phyloP scores from a whole-genome alignment of 1,284 basidiomycete species.

The Austroboletus novae-zelandiae region DNA sequence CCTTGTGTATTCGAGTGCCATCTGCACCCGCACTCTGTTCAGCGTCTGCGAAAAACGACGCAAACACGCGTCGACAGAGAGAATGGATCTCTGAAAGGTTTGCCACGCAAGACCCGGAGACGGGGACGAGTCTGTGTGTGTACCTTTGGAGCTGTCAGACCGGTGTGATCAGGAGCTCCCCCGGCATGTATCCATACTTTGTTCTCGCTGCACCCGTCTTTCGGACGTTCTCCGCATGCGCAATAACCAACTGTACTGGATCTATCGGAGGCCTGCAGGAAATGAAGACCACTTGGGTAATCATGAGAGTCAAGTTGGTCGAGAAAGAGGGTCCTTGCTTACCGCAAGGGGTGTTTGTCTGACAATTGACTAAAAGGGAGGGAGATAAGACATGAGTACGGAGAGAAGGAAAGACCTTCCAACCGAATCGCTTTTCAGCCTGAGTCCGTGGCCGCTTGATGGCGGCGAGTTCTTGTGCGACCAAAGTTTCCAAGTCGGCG shows the following conservation, averaged over 20 bases:
- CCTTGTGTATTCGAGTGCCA: conserved; percentile 41
- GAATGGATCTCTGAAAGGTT: conserved; percentile 66
- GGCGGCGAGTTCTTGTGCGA: conserved; percentile 65
- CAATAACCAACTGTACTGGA: conserved; percentile 68
- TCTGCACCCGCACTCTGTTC: conserved; percentile 26
- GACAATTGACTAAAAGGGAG: conserved; percentile 55
- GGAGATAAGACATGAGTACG: background rate
- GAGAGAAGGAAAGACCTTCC: background rate
- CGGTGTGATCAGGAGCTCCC: background rate
- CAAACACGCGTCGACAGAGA: conserved; percentile 54
- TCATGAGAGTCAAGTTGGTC: background rate
- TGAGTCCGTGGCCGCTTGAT: conserved; percentile 59
- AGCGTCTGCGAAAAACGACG: conserved; percentile 46
- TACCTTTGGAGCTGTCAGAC: conserved; percentile 42
- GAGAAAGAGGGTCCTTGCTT: conserved; percentile 9
- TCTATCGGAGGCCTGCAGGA: conserved; percentile 74
- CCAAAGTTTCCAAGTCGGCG: conserved; percentile 50
- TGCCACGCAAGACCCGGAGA: conserved; percentile 62
- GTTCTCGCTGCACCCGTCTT: conserved; percentile 63
- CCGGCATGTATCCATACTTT: conserved; percentile 42
- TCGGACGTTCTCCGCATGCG: conserved; percentile 61
- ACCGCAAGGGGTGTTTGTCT: conserved; percentile 78
- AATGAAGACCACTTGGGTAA: conserved; percentile 68
- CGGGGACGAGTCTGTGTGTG: conserved; percentile 66
- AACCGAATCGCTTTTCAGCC: conserved; percentile 62